Evolutionary conservation across 352 stramenopile genomes (phyloP).

Genomic region (Phytophthora sp.): DNA sequence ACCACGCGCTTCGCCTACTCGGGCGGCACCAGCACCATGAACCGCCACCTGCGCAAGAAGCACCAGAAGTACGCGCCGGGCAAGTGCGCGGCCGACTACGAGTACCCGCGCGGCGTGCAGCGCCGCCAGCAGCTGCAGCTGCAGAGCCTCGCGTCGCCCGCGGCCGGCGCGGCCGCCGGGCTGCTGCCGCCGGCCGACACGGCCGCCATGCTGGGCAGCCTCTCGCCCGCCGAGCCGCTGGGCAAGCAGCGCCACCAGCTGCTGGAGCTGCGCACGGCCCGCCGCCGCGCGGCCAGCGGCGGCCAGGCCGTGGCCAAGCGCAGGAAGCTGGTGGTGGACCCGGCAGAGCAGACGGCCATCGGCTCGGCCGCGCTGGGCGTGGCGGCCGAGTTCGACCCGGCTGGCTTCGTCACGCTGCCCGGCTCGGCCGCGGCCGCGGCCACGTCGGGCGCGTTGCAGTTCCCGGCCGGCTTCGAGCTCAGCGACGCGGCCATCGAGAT

Average conservation of each 20-base stretch:
- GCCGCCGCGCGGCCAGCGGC: constrained; percentile 41
- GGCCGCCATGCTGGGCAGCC: constrained; percentile 31
- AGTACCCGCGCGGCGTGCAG: constrained; percentile 40
- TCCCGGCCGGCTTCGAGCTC: constrained; percentile 63
- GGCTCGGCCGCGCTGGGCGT: background rate
- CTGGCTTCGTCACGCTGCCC: constrained; percentile 60
- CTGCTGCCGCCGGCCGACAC: constrained; percentile 22
- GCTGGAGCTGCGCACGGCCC: constrained; percentile 62
- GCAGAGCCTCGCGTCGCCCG: constrained; percentile 14
- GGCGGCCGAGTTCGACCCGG: constrained; percentile 64
- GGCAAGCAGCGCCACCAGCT: constrained; percentile 53
- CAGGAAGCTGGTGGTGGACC: constrained; percentile 51
- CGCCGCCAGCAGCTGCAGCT: constrained; percentile 7
- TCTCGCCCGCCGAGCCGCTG: constrained; percentile 52
- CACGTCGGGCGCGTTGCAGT: constrained; percentile 46
- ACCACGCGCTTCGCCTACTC: constrained; percentile 83
- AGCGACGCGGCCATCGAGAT: constrained; percentile 55
- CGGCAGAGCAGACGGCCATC: constrained; percentile 14
- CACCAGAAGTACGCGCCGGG: constrained; percentile 81
- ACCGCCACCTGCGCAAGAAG: constrained; percentile 82
- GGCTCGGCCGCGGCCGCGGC: constrained; percentile 14
- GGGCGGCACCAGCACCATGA: constrained; percentile 85
- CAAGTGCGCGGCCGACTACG: constrained; percentile 78
- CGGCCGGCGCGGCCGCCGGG: background rate
- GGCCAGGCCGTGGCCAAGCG: constrained; percentile 31